Conservation (phyloP, 768 basidiomycete genomes). For the Goffeauzyma gilvescens region DNA sequence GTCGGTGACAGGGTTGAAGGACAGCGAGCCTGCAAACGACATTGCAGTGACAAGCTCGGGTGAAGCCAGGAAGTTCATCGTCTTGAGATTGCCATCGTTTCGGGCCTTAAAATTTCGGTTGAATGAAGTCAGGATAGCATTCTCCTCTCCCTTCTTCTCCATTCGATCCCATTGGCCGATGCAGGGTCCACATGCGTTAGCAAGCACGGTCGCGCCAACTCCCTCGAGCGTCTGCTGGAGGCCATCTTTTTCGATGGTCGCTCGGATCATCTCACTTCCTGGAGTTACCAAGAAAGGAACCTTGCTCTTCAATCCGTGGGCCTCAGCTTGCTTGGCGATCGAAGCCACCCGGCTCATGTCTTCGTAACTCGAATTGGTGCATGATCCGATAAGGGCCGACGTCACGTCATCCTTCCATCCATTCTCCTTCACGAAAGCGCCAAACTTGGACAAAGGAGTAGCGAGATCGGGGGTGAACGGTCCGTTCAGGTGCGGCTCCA, state of each 20-base stretch:
- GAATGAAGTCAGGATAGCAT: slow-evolving; percentile 92
- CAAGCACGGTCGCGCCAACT: slow-evolving; percentile 83
- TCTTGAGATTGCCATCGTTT: slow-evolving; percentile 83
- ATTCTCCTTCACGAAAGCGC: slow-evolving; percentile 54
- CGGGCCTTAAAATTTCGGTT: slow-evolving; percentile 89
- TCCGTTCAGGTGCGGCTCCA: slow-evolving; percentile 86
- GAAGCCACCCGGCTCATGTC: slow-evolving; percentile 71
- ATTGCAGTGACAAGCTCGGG: slow-evolving; percentile 94
- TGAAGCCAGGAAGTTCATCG: slow-evolving; percentile 93
- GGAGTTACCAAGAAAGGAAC: slow-evolving; percentile 36
- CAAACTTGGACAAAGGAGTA: slow-evolving; percentile 80
- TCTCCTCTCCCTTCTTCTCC: slow-evolving; percentile 71
- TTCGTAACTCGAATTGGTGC: slow-evolving; percentile 96
- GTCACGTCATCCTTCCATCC: slow-evolving; percentile 79
- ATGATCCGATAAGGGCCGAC: slow-evolving; percentile 92
- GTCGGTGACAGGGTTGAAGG: slow-evolving; percentile 85
- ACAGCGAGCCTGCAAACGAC: slow-evolving; percentile 81
- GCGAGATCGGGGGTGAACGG: slow-evolving; percentile 95
- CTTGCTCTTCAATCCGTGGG: slow-evolving; percentile 59
- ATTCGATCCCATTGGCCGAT: slow-evolving; percentile 98
- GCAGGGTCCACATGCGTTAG: slow-evolving; percentile 96
- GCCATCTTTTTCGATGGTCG: slow-evolving; percentile 87
- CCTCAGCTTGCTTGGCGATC: slow-evolving; percentile 71
- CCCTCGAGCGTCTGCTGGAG: slow-evolving; percentile 62
- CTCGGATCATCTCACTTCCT: slow-evolving; percentile 67